Percentiles rank a stretch among this genome's conserved stretches.
These are phyloP conservation scores for Fusarium mexicanum DNA, from an alignment of 2,329 filamentous ascomycete genomes.

Conservation along the genomic window DNA sequence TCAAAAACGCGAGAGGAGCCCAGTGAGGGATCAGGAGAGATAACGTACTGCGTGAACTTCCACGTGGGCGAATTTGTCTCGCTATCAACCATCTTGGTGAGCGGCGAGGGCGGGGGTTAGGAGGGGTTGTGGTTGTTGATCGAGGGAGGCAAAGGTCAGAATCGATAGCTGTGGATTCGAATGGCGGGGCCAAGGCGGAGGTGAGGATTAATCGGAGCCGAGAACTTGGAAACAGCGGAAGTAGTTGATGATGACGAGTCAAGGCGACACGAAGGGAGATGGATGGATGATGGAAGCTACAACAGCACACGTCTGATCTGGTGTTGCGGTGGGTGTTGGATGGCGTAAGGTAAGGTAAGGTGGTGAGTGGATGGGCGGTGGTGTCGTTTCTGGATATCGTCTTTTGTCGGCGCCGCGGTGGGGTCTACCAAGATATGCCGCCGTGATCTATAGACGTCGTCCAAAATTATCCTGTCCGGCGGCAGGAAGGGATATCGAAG, in stretches of 20 bases:
- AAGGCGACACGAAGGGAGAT: constrained; percentile 25
- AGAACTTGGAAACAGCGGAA: constrained; percentile 18
- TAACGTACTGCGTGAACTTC: constrained; percentile 98
- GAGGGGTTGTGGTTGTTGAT: constrained; percentile 37
- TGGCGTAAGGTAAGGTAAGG: constrained; percentile 17
- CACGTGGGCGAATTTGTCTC: constrained; percentile 94
- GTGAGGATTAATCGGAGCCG: constrained; percentile 28
- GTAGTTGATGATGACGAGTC: constrained; percentile 15
- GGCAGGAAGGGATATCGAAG: constrained; percentile 18
- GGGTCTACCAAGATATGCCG: constrained; percentile 37
- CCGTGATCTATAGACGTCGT: constrained; percentile 26
- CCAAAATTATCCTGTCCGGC: constrained; percentile 23
- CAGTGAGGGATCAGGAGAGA: neutral
- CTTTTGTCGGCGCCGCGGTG: constrained; percentile 38
- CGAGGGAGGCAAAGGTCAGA: constrained; percentile 35
- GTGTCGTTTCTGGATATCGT: constrained; percentile 40
- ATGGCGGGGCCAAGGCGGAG: constrained; percentile 36
- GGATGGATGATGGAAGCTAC: constrained; percentile 31
- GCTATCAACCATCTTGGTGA: constrained; percentile 90
- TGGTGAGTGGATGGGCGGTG: constrained; percentile 28
- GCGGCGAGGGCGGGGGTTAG: constrained; percentile 46
- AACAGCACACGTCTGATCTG: constrained; percentile 35
- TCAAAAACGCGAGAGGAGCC: constrained; percentile 1
- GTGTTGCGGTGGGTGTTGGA: constrained; percentile 34
- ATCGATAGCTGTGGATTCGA: constrained; percentile 25